phyloP scores from a whole-genome alignment of 306 rosid species.

The Prunus dulcis region DNA sequence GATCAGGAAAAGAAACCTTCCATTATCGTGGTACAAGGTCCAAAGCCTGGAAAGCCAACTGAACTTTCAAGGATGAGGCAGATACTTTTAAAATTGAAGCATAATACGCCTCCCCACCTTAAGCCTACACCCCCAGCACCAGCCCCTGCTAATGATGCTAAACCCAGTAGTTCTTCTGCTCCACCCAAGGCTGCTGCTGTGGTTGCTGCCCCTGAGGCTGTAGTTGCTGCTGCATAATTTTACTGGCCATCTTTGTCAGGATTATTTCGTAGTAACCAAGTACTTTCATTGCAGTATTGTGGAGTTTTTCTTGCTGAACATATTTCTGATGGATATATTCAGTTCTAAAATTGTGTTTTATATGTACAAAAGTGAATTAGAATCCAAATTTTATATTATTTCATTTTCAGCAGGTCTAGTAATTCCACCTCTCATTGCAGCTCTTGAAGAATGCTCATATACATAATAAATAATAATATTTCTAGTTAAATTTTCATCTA shows the following conservation, averaged over 20 bases:
- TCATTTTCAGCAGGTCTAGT: not conserved
- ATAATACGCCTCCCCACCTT: conserved; percentile 38
- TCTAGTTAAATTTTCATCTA: too few relatives aligned
- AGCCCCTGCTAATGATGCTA: conserved; percentile 6
- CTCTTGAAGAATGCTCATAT: too few relatives aligned
- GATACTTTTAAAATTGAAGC: conserved; percentile 40
- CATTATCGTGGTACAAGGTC: conserved; percentile 32
- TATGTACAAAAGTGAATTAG: conserved; percentile 12
- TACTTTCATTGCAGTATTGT: conserved; percentile 3
- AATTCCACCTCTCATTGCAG: too few relatives aligned
- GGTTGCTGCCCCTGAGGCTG: conserved; percentile 15
- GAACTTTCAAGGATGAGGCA: conserved; percentile 50
- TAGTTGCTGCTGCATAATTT: conserved; percentile 25
- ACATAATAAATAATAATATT: too few relatives aligned
- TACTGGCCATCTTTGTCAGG: not conserved
- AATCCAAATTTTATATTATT: not conserved
- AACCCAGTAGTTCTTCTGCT: conserved; percentile 7
- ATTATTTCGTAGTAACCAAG: not conserved
- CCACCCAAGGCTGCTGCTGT: not conserved
- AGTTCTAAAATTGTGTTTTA: not conserved
- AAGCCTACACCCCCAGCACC: conserved; percentile 28
- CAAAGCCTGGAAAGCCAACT: conserved; percentile 48
- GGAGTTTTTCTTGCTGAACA: conserved; percentile 5
- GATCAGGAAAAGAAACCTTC: conserved; percentile 37
- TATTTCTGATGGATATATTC: not conserved